Evolutionary conservation across 192 early-diverging fungal genomes (phyloP), one percentile per base, ranked within the genome.

Genomic region (Umbelopsis sp.): DNA sequence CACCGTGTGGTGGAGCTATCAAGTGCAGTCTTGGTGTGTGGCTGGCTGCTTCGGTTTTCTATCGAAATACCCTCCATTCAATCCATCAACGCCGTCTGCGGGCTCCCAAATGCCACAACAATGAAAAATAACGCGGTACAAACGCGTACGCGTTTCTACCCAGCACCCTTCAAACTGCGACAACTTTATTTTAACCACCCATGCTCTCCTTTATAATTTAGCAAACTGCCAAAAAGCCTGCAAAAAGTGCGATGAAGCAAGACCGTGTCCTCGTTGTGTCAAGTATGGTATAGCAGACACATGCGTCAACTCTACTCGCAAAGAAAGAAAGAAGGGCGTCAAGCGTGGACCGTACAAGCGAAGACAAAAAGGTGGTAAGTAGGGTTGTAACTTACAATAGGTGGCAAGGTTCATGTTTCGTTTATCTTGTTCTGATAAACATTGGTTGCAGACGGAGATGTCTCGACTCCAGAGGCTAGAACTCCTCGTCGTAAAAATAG

Each of bases 241-340:
- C 80, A 98, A 98, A 78, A 97, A 95, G 77, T 96, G 96, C 76
- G 94, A 93, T 70, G 88, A 90, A 64, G 88, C 75, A n/a, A 76
- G 95, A 55, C 96, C 95, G 2, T 96, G 96, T 72, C 75, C 79
- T 72, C 87, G 95, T 7, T 98, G 96, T 72, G 73, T 91, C 50
- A 90, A 90, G 70, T 89, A 90, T 64, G 84, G 85, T 30, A 74
- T 95, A 18, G 81, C 81, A 0, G 87, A 85, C 23, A 83, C 88
- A 3, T 95, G 94, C 71, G 82, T 86, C 0, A 88, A 94, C 76
- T 94, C 93, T 10, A 84, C 84, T 30, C 85, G 94, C 64, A 95
- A 94, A 75, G 89, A 91, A 25, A 82, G 94, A 20, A 91, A 92
- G 71, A 89, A 90, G 65, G 94, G 94, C 12, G 84, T 94, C 67